A percentile compares a stretch with the other conserved stretches of the same genome.
These are phyloP conservation scores for Trametes coccinea DNA, from an alignment of 768 basidiomycete species.

Conservation along the genomic window DNA sequence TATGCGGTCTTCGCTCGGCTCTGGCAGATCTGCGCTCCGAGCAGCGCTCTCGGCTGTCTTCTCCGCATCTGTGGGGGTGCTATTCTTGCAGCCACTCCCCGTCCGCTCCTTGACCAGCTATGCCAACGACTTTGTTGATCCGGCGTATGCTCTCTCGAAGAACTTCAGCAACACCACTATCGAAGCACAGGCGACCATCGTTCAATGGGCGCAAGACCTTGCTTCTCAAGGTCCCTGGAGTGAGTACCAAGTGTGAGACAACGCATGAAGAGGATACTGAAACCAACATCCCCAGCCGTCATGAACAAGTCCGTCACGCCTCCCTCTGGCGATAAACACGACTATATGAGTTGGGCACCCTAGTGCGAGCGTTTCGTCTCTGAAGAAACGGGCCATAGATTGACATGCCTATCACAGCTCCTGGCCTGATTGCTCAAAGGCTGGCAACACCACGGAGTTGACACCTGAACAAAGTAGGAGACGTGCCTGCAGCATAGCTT, in stretches of 20 bases:
- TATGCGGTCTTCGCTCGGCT: neutral
- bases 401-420: conserved; percentile 36
- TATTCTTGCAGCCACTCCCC: conserved; percentile 5
- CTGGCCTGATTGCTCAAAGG: conserved; percentile 64
- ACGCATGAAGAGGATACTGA: neutral
- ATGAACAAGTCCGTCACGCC: conserved; percentile 47
- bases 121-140: conserved; percentile 58
- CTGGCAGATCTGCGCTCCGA: neutral
- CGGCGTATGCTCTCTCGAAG: conserved; percentile 45
- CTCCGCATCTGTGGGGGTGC: conserved; percentile 12
- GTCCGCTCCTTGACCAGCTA: conserved; percentile 41
- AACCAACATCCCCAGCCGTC: conserved; percentile 40
- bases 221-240: conserved; percentile 56
- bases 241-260: conserved; percentile 28
- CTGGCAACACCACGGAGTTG: conserved; percentile 58
- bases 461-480: conserved; percentile 50
- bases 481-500: neutral
- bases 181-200: conserved; percentile 48
- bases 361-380: conserved; percentile 45
- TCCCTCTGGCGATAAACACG: conserved; percentile 55
- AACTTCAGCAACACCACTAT: conserved; percentile 44
- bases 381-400: neutral
- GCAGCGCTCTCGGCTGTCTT: conserved; percentile 7
- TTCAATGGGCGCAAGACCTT: conserved; percentile 46
- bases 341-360: conserved; percentile 72